A percentile compares a stretch with the other conserved stretches of the same genome.
Evolutionary conservation across 495 filamentous ascomycete species (phyloP).

Genomic region (Aspergillus affinis): DNA sequence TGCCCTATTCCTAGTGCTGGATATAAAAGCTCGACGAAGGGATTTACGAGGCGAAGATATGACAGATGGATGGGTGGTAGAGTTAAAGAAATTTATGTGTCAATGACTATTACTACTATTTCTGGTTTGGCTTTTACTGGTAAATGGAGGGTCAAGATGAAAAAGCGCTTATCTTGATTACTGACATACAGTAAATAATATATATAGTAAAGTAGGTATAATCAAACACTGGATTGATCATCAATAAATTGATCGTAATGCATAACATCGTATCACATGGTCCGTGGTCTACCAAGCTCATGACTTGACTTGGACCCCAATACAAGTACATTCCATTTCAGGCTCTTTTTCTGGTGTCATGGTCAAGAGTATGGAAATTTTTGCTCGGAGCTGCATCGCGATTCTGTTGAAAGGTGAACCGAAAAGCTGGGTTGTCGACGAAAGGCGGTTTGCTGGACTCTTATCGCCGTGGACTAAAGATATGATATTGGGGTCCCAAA

Average conservation of each 20-base stretch:
- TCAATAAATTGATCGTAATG: slow-evolving; percentile 16
- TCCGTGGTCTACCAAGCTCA: neutral
- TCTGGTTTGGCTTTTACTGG: too few relatives aligned
- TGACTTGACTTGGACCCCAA: too few relatives aligned
- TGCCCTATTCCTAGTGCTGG: too few relatives aligned
- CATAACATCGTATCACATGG: slow-evolving; percentile 25
- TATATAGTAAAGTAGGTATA: neutral
- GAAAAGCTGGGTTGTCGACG: too few relatives aligned
- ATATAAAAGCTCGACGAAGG: too few relatives aligned
- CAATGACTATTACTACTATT: neutral
- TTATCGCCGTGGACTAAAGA: neutral
- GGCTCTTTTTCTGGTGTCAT: neutral
- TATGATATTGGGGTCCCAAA: neutral
- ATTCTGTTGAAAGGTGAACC: too few relatives aligned
- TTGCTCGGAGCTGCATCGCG: too few relatives aligned
- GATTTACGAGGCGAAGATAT: too few relatives aligned
- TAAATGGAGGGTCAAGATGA: too few relatives aligned
- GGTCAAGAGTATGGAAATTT: too few relatives aligned
- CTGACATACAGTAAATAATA: neutral
- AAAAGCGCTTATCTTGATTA: neutral
- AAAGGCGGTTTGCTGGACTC: too few relatives aligned
- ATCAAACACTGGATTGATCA: slow-evolving; percentile 1
- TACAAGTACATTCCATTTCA: slow-evolving; percentile 3
- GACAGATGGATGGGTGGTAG: too few relatives aligned
- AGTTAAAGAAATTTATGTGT: neutral